phyloP scores from a whole-genome alignment of 2,329 filamentous ascomycete species.

The Fusarium illudens region DNA sequence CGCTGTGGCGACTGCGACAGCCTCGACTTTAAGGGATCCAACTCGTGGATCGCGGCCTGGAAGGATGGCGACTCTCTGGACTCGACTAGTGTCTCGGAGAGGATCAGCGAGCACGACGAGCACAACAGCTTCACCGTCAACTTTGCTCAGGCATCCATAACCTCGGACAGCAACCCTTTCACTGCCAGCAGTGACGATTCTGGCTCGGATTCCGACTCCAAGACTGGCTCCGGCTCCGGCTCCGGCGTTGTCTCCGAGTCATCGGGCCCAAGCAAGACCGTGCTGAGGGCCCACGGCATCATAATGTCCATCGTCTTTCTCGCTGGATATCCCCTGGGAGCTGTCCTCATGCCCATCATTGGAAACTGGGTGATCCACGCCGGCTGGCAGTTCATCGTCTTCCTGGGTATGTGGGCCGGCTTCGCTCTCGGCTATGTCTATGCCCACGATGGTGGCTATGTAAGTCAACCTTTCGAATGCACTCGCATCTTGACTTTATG shows the following conservation, averaged over 20 bases:
- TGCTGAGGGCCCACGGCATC: constrained; percentile 61
- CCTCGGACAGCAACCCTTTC: constrained; percentile 63
- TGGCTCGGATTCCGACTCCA: constrained; percentile 8
- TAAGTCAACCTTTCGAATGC: constrained; percentile 47
- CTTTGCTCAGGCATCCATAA: constrained; percentile 56
- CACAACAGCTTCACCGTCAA: constrained; percentile 57
- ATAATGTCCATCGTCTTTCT: constrained; percentile 69
- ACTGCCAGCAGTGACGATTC: constrained; percentile 19
- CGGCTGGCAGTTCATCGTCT: constrained; percentile 61
- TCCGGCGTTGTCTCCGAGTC: constrained; percentile 11
- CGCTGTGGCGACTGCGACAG: constrained; percentile 61
- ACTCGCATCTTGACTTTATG: background rate
- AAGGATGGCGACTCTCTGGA: constrained; percentile 56
- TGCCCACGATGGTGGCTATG: constrained; percentile 52
- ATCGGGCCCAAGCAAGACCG: constrained; percentile 34
- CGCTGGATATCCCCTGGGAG: constrained; percentile 66
- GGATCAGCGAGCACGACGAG: constrained; percentile 58
- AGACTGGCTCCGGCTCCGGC: constrained; percentile 6
- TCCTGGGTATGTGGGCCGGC: constrained; percentile 66
- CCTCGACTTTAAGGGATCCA: constrained; percentile 53
- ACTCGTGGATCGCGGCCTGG: constrained; percentile 65
- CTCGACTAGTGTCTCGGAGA: constrained; percentile 50
- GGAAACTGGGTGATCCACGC: constrained; percentile 67
- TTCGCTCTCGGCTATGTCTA: constrained; percentile 65
- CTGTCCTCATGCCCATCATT: constrained; percentile 67